A percentile compares a stretch with the other conserved stretches of the same genome.
Conservation (phyloP, 768 basidiomycete genomes). For the Royoungia palumana region DNA sequence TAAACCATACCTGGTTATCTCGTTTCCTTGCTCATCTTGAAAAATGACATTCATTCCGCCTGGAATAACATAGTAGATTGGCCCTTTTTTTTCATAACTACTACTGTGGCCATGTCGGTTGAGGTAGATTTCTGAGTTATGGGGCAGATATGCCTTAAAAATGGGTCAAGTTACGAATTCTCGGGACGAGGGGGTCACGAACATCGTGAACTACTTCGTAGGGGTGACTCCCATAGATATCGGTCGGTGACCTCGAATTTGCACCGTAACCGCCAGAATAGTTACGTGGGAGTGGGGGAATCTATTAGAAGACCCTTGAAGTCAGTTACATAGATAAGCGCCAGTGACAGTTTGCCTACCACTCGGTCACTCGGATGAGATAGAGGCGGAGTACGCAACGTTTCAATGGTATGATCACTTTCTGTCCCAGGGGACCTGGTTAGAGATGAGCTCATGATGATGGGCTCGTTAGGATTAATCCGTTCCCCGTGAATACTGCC, state of each 20-base stretch:
- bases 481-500: slow-evolving; percentile 17
- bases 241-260: slow-evolving; percentile 25
- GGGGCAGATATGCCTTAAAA: slow-evolving; percentile 24
- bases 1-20: slow-evolving; percentile 52
- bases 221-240: slow-evolving; percentile 25
- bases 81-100: slow-evolving; percentile 21
- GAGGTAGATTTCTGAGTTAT: slow-evolving; percentile 20
- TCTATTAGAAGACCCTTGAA: slow-evolving; percentile 13
- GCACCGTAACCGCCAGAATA: slow-evolving; percentile 16
- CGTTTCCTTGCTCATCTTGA: slow-evolving; percentile 60
- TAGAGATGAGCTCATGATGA: slow-evolving; percentile 20
- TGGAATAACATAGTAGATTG: slow-evolving; percentile 62
- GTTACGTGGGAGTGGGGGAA: slow-evolving; percentile 28
- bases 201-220: slow-evolving; percentile 21
- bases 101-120: slow-evolving; percentile 19
- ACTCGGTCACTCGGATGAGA: slow-evolving; percentile 25
- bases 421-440: slow-evolving; percentile 19
- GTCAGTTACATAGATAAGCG: not conserved
- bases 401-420: slow-evolving; percentile 33
- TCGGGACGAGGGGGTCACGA: not conserved
- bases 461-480: slow-evolving; percentile 15
- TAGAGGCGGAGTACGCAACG: slow-evolving; percentile 18
- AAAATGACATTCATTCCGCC: slow-evolving; percentile 64
- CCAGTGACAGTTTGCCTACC: slow-evolving; percentile 14
- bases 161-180: slow-evolving; percentile 5